A percentile compares a stretch with the other conserved stretches of the same genome.
Evolutionary conservation across 2,329 filamentous ascomycete species (phyloP).

Genomic region (Fusarium sterilihyphosum): DNA sequence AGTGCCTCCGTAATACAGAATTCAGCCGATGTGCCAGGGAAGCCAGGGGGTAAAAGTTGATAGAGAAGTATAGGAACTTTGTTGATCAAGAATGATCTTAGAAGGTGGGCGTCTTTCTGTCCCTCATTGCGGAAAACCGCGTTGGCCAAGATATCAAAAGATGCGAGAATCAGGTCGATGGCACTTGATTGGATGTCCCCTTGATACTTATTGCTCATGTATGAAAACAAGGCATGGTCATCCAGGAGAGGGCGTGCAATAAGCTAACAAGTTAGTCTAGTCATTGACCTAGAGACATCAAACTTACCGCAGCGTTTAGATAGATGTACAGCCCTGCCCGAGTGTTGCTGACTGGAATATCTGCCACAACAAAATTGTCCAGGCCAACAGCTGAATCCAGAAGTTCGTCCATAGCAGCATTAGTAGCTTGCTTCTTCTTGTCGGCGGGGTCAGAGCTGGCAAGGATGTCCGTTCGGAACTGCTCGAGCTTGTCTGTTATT

Average conservation of each 20-base stretch:
- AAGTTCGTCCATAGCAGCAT: slow-evolving; percentile 64
- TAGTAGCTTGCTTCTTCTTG: slow-evolving; percentile 60
- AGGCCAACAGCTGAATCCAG: slow-evolving; percentile 66
- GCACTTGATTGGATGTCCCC: slow-evolving; percentile 81
- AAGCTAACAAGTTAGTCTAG: slow-evolving; percentile 62
- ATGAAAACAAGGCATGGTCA: slow-evolving; percentile 79
- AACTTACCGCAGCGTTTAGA: slow-evolving; percentile 78
- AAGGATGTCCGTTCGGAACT: slow-evolving; percentile 67
- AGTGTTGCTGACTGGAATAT: slow-evolving; percentile 78
- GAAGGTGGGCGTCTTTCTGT: slow-evolving; percentile 70
- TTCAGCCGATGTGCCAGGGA: slow-evolving; percentile 77
- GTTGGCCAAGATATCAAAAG: slow-evolving; percentile 91
- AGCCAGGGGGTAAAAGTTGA: slow-evolving; percentile 70
- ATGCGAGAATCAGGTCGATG: slow-evolving; percentile 84
- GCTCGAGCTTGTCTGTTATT: slow-evolving; percentile 63
- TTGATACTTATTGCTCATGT: slow-evolving; percentile 85
- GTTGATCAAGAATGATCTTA: slow-evolving; percentile 87
- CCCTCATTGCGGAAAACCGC: slow-evolving; percentile 76
- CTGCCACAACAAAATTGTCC: slow-evolving; percentile 65
- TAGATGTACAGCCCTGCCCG: slow-evolving; percentile 87
- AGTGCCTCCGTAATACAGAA: slow-evolving; percentile 78
- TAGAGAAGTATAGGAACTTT: slow-evolving; percentile 66
- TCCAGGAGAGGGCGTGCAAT: slow-evolving; percentile 85
- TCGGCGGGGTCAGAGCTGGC: slow-evolving; percentile 64
- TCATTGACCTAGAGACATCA: rapidly evolving